phyloP scores from a whole-genome alignment of 164 flowering plant genomes.

The Vitis labrusca region DNA sequence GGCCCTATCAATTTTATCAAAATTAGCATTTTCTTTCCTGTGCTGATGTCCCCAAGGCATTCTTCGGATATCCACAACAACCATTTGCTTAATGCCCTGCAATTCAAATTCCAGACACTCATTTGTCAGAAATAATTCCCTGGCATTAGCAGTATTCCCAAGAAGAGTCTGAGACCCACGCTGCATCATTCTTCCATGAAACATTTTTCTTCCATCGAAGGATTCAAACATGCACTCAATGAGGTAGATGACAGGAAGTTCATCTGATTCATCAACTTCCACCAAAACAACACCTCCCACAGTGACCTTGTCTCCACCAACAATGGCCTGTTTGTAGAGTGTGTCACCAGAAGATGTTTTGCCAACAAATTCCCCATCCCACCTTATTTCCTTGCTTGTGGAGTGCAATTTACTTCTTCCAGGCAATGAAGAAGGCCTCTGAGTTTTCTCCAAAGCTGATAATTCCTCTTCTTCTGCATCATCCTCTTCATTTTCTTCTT shows the following conservation, averaged over 20 bases:
- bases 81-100: constrained; percentile 48
- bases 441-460: constrained; percentile 14
- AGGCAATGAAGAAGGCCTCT: constrained; percentile 23
- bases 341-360: constrained; percentile 43
- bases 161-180: constrained; percentile 73
- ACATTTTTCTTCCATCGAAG: constrained; percentile 51
- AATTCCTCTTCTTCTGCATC: constrained; percentile 38
- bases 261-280: constrained; percentile 47
- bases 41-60: constrained; percentile 82
- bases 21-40: constrained; percentile 56
- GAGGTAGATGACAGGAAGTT: constrained; percentile 49
- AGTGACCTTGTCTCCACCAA: constrained; percentile 50
- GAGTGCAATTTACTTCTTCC: constrained; percentile 24
- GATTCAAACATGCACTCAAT: constrained; percentile 90
- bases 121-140: constrained; percentile 84
- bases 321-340: constrained; percentile 55
- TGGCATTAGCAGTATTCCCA: constrained; percentile 77
- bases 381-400: constrained; percentile 31
- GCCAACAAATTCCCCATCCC: constrained; percentile 72
- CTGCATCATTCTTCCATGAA: constrained; percentile 79
- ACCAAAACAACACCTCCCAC: constrained; percentile 61
- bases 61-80: constrained; percentile 43
- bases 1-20: constrained; percentile 50
- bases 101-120: constrained; percentile 64
- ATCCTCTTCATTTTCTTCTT: constrained; percentile 55